These are phyloP conservation scores for Rubus parviflorus DNA, from an alignment of 306 rosid species.

Conservation along the genomic window DNA sequence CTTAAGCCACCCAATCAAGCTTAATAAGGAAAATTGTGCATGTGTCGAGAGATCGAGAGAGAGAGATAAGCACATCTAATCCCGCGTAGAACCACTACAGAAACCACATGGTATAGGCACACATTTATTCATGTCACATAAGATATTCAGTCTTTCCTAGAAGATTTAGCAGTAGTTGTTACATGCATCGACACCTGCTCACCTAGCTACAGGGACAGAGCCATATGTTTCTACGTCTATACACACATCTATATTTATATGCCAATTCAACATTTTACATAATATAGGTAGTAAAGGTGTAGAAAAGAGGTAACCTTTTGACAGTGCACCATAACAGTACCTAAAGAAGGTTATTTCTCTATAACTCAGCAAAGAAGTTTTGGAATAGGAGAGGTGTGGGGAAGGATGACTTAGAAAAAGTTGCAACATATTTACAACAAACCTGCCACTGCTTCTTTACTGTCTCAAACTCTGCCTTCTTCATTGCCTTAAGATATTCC, in stretches of 20 bases:
- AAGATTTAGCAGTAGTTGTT: not conserved
- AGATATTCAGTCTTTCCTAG: not conserved
- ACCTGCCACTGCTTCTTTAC: conserved; percentile 99
- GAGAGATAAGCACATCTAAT: not conserved
- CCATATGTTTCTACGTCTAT: not conserved
- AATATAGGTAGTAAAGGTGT: not conserved
- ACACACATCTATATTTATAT: not conserved
- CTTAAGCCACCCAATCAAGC: conserved; percentile 19
- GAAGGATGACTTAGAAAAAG: not conserved
- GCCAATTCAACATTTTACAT: not conserved
- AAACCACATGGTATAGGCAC: not conserved
- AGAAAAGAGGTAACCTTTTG: not conserved
- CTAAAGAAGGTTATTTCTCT: not conserved
- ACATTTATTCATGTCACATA: not conserved
- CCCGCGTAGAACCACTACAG: not conserved
- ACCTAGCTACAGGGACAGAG: not conserved
- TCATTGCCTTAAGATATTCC: conserved; percentile 62
- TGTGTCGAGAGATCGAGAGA: not conserved
- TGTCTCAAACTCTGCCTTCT: conserved; percentile 75
- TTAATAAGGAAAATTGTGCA: not conserved
- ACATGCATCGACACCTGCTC: not conserved
- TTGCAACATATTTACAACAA: conserved; percentile 26
- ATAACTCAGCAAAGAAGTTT: not conserved
- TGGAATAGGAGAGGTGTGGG: not conserved
- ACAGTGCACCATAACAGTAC: not conserved